Conservation (phyloP, 2,329 filamentous ascomycete species). For the Curvularia spicifera region DNA sequence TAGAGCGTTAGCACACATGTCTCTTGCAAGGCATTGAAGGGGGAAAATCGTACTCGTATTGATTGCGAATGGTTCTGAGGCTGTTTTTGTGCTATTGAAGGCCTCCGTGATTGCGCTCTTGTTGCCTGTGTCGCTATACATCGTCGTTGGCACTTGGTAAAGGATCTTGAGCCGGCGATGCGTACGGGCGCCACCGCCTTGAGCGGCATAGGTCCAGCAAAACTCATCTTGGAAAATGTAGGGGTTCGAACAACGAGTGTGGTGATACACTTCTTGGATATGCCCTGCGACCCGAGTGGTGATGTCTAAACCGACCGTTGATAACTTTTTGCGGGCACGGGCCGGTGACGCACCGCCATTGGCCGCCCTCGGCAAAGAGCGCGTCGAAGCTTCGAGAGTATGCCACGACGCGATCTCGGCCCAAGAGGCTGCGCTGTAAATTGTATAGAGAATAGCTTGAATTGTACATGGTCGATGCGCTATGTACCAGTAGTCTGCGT, state of each 20-base stretch:
- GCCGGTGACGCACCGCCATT: slow-evolving; percentile 20
- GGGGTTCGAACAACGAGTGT: slow-evolving; percentile 19
- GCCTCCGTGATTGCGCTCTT: slow-evolving; percentile 35
- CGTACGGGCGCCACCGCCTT: slow-evolving; percentile 43
- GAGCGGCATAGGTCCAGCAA: slow-evolving; percentile 44
- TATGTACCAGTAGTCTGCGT: background rate
- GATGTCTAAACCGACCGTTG: slow-evolving; percentile 12
- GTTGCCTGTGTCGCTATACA: slow-evolving; percentile 37
- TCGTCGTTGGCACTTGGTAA: slow-evolving; percentile 41
- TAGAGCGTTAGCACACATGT: slow-evolving; percentile 21
- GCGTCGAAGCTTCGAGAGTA: slow-evolving; percentile 21
- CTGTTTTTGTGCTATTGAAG: slow-evolving; percentile 28
- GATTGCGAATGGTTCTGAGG: slow-evolving; percentile 33
- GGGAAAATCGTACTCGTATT: slow-evolving; percentile 37
- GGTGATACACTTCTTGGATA: slow-evolving; percentile 16
- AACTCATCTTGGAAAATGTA: slow-evolving; percentile 39
- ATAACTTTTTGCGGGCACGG: slow-evolving; percentile 27
- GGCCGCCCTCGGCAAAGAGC: slow-evolving; percentile 16
- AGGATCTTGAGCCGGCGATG: slow-evolving; percentile 35
- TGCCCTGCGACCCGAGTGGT: slow-evolving; percentile 9
- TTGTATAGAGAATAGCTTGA: slow-evolving; percentile 5
- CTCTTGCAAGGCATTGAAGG: background rate
- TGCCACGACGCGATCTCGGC: slow-evolving; percentile 10
- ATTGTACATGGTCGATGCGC: slow-evolving; percentile 2
- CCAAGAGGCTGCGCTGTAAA: background rate